These are phyloP conservation scores for Patellifolia procumbens DNA, from an alignment of 179 eudicot species.

Conservation along the genomic window DNA sequence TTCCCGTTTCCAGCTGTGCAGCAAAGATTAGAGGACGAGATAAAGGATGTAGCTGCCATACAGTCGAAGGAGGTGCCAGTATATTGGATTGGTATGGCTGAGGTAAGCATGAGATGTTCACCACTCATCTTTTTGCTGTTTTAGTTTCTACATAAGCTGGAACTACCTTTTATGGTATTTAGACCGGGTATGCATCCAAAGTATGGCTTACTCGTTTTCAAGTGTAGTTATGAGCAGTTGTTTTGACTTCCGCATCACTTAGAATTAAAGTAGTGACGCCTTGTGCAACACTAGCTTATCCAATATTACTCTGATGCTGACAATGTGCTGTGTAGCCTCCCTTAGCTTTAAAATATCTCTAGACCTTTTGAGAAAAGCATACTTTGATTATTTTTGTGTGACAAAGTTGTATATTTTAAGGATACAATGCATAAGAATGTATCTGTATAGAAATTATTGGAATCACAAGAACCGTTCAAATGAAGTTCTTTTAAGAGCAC, in stretches of 20 bases:
- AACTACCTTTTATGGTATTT: neutral
- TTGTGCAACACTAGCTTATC: no score
- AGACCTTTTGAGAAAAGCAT: no score
- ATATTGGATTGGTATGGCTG: constrained; percentile 88
- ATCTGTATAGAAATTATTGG: no score
- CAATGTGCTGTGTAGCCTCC: no score
- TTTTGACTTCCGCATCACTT: neutral
- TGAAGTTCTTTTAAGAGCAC: no score
- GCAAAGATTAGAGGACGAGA: constrained; percentile 62
- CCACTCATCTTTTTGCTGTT: neutral
- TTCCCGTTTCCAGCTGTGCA: constrained; percentile 50
- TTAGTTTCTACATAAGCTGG: neutral
- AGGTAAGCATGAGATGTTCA: constrained; percentile 48
- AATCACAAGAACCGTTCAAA: no score
- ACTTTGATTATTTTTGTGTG: no score
- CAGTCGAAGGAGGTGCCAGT: constrained; percentile 65
- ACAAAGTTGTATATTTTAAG: no score
- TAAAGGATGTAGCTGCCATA: constrained; percentile 74
- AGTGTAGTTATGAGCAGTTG: neutral
- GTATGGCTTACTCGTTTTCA: neutral
- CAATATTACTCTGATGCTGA: no score
- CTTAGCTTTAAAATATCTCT: no score
- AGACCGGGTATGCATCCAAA: neutral
- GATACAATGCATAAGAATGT: no score
- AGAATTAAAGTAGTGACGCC: neutral